These are phyloP conservation scores for Vicia faba DNA, from an alignment of 306 rosid species.

Conservation along the genomic window DNA sequence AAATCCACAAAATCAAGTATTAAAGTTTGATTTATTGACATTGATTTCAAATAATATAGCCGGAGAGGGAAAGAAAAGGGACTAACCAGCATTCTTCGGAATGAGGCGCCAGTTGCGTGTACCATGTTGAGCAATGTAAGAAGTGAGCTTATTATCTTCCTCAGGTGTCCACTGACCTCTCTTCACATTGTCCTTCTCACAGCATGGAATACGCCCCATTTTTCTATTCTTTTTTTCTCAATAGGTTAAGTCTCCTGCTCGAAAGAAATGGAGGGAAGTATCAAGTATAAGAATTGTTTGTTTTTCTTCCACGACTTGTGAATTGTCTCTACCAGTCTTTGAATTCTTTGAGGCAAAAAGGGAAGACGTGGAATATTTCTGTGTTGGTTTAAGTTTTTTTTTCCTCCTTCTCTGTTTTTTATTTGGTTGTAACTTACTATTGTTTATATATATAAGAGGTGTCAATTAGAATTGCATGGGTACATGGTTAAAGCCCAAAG, in stretches of 20 bases:
- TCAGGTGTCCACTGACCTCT: constrained; percentile 97
- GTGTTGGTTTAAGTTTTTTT: constrained; percentile 26
- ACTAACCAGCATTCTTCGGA: constrained; percentile 31
- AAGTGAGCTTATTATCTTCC: constrained; percentile 87
- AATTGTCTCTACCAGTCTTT: constrained; percentile 46
- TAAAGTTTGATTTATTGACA: neutral
- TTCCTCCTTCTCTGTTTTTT: constrained; percentile 20
- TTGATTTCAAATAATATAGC: neutral
- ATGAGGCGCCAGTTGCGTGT: constrained; percentile 59
- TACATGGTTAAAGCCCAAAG: constrained; percentile 43
- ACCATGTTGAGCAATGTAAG: constrained; percentile 60
- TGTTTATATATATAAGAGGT: constrained; percentile 63
- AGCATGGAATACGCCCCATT: constrained; percentile 94
- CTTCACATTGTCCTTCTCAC: constrained; percentile 79
- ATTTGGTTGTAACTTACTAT: constrained; percentile 37
- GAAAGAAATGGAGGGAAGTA: constrained; percentile 20
- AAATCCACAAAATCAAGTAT: too few species aligned
- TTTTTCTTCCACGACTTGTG: constrained; percentile 34
- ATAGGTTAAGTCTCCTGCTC: constrained; percentile 26
- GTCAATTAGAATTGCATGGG: constrained; percentile 46
- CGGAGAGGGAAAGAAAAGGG: neutral
- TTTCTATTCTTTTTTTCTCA: constrained; percentile 29
- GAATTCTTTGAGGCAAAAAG: constrained; percentile 44
- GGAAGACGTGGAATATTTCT: constrained; percentile 47
- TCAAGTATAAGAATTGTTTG: constrained; percentile 31